Base-by-base conservation (phyloP, 1,284 basidiomycete genomes). In the Entoloma clypeatum region DNA sequence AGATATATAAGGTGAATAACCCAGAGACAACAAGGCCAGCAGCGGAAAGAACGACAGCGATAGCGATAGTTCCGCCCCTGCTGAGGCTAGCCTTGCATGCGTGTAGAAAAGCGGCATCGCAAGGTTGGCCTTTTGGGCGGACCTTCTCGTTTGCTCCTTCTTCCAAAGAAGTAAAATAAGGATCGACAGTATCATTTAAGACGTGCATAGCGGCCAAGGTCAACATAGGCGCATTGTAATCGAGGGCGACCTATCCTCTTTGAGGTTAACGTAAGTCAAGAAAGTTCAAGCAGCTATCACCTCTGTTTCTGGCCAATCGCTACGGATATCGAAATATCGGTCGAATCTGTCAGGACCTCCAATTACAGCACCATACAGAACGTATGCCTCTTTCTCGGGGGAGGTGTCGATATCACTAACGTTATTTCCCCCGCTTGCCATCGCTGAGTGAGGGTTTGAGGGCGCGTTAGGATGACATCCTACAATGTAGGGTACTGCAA, bases 381-480 rank as follows among this genome's bases (percentile, higher is more conserved):
- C 74, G 55, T 92, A 78, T 0, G 79, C 75, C 60, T 88, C 83
- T 43, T 77, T 62, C 6, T 67, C 65, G 0, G 92, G 92, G 28
- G 72, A 73, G 4, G 75, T 85, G 57, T 95, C 79, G 51, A 96
- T 84, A 34, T 75, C 61, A 27, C 55, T 63, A 44, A 88, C 74
- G 52, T 82, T 69, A 47, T 81, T 70, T 1, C 89, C 92, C 27
- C 92, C 92, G 40, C 84, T 86, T 1, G 93, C 86, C 62, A 86
- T 71, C 2, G 89, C 92, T 5, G 86, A 90, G 58, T 94, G 90
- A 0, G 92, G 92, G 60, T 94, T 95, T 35, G 75, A 64, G 0
- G 92, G 90, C 14, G 91, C 87, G 64, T 95, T 95, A 3, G 91
- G 89, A 61, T 94, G 91, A 39, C 74, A 68, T 24, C 92, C 92